Evolutionary conservation across 1,139 yeast species (phyloP).

Genomic region (Debaryomyces psychrophilus): DNA sequence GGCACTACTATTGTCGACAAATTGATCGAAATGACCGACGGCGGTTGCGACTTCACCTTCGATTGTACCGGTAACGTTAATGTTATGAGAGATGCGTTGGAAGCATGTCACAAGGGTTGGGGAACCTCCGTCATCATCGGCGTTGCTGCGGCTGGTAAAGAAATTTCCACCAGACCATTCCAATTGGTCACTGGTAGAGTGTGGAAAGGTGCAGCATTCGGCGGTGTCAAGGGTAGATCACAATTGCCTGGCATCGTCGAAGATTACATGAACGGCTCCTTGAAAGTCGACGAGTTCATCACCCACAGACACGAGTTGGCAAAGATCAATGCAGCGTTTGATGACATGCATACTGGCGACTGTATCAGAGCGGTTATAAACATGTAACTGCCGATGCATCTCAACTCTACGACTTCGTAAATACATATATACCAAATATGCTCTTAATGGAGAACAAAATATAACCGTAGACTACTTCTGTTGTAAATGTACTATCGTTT

Average conservation of each 20-base stretch:
- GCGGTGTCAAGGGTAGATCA: conserved; percentile 97
- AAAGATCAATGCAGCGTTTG: conserved; percentile 85
- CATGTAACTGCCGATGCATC: conserved; percentile 26
- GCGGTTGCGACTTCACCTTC: conserved; percentile 93
- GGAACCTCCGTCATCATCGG: conserved; percentile 94
- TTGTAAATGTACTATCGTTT: too few species aligned
- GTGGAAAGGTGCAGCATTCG: conserved; percentile 98
- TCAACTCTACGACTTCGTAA: background rate
- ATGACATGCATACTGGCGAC: conserved; percentile 91
- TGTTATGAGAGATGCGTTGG: conserved; percentile 95
- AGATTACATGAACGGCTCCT: conserved; percentile 77
- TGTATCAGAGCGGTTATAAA: conserved; percentile 90
- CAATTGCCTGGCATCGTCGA: conserved; percentile 91
- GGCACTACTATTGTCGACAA: conserved; percentile 81
- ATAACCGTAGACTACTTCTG: too few species aligned
- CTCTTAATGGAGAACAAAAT: background rate
- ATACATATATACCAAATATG: background rate
- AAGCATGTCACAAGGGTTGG: conserved; percentile 99
- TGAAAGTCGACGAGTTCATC: conserved; percentile 93
- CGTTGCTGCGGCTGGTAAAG: conserved; percentile 98
- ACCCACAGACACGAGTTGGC: conserved; percentile 84
- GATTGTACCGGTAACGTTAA: conserved; percentile 97
- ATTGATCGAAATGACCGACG: conserved; percentile 88
- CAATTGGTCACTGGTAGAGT: conserved; percentile 98
- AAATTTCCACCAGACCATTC: conserved; percentile 96